Evolutionary conservation across 1,284 basidiomycete genomes (phyloP).

Genomic region (Trichosporon asahii): DNA sequence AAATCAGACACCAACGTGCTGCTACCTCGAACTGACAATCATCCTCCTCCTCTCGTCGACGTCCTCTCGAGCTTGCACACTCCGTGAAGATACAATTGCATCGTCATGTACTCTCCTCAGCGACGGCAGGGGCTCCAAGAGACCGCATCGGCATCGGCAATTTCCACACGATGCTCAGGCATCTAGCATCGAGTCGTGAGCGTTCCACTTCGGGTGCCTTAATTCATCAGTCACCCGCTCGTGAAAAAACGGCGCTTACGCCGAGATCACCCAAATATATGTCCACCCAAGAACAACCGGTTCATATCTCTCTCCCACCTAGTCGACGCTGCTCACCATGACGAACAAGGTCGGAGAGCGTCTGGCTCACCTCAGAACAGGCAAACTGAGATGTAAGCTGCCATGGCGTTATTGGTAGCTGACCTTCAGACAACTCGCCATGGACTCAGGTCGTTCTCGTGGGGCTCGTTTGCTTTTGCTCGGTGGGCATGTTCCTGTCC

Average conservation of each 20-base stretch:
- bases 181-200: background rate
- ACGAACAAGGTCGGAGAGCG: slow-evolving; percentile 11
- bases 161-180: background rate
- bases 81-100: background rate
- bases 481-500: slow-evolving; percentile 58
- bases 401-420: too few species aligned
- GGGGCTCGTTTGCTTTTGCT: slow-evolving; percentile 53
- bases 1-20: too few species aligned
- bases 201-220: background rate
- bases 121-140: background rate
- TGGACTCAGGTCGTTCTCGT: slow-evolving; percentile 54
- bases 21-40: too few species aligned
- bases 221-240: background rate
- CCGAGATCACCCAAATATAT: background rate
- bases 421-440: slow-evolving; percentile 42
- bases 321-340: background rate
- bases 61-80: background rate
- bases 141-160: background rate
- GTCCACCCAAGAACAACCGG: background rate
- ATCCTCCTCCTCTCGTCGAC: too few species aligned
- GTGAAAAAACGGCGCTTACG: background rate
- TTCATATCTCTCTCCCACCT: background rate
- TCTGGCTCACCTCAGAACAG: background rate
- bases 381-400: slow-evolving; percentile 5
- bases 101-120: background rate